Base-by-base conservation (phyloP, 2,329 filamentous ascomycete species). In the Chaetomium olivaceum region DNA sequence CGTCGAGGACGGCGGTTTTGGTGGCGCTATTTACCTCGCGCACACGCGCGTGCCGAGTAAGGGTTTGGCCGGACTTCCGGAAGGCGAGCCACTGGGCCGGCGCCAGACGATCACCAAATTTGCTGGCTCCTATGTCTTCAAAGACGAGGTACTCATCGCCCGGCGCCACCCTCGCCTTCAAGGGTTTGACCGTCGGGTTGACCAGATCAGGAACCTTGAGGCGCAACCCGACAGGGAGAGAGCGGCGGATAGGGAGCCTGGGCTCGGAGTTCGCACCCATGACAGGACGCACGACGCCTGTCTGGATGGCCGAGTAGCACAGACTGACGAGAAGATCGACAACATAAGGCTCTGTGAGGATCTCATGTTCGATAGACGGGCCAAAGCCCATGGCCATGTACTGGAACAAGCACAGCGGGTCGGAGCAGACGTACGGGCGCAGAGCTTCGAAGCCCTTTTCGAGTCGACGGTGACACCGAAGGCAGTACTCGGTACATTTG, bases 361-460 rank as follows among this genome's bases (percentile, higher is more conserved):
- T 90, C 73, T 97, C 92, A 74, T 93, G 88, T 74, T 97, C 93
- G 63, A 96, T 87, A 71, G 87, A 92, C 1, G 91, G 90, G 0
- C 93, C 93, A 72, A 97, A 89, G 0, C 92, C 92, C n/a, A 96
- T 81, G 19, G 86, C 83, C 83, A 96, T 91, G 78, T 95, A 96
- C 74, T 97, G 93, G 73, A 91, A 96, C 4, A 96, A 80, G 73
- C 93, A 97, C 3, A 97, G 81, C 1, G 83, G 81, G 14, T 86
- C 84, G 25, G 86, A 85, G 77, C 93, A 97, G 54, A 97, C 92
- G 67, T 90, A 92, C 2, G 91, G 91, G 70, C 91, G 92, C 66
- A 93, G 80, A 1, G 89, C 86, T 71, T 89, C 86, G 46, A 94
- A 88, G 0, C 86, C 84, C 2, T 82, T 82, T 1, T 85, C 76